A percentile compares a stretch with the other conserved stretches of the same genome.
These are phyloP conservation scores for Lentinula lateritia DNA, from an alignment of 768 basidiomycete genomes.

Conservation along the genomic window DNA sequence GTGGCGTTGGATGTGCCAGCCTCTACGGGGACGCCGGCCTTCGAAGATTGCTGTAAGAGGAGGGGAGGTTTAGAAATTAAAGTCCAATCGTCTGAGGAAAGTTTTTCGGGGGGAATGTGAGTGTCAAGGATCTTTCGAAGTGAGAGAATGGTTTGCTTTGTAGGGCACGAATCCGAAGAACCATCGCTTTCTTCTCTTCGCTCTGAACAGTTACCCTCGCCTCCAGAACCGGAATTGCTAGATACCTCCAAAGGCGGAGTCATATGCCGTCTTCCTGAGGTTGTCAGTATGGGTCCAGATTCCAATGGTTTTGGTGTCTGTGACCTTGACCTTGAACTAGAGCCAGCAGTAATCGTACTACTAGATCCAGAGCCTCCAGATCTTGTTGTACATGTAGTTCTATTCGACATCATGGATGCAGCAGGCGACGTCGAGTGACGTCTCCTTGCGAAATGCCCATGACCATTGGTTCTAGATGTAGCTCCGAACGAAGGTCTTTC, in stretches of 20 bases:
- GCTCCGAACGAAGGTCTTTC: constrained; percentile 1
- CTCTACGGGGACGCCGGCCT: constrained; percentile 23
- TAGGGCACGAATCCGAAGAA: constrained; percentile 48
- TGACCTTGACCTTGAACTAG: constrained; percentile 11
- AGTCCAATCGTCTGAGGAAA: constrained; percentile 5
- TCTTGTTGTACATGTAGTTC: background rate
- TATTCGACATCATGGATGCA: background rate
- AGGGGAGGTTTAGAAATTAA: background rate
- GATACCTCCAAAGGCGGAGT: constrained; percentile 54
- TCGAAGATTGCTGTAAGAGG: background rate
- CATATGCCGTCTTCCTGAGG: constrained; percentile 29
- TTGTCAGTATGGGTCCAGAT: constrained; percentile 5
- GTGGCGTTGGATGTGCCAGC: constrained; percentile 70
- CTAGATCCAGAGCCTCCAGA: background rate
- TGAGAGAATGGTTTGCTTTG: constrained; percentile 59
- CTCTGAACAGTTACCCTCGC: constrained; percentile 19
- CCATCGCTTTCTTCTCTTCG: constrained; percentile 24
- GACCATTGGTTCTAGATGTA: background rate
- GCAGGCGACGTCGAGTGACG: background rate
- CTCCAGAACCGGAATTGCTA: constrained; percentile 22
- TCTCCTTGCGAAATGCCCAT: background rate
- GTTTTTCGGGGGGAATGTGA: constrained; percentile 23
- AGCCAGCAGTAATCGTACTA: background rate
- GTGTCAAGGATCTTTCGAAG: constrained; percentile 66
- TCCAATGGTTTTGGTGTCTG: constrained; percentile 11